Evolutionary conservation across 805 yeast genomes (phyloP).

Genomic region (Tetrapisispora taiwanensis): DNA sequence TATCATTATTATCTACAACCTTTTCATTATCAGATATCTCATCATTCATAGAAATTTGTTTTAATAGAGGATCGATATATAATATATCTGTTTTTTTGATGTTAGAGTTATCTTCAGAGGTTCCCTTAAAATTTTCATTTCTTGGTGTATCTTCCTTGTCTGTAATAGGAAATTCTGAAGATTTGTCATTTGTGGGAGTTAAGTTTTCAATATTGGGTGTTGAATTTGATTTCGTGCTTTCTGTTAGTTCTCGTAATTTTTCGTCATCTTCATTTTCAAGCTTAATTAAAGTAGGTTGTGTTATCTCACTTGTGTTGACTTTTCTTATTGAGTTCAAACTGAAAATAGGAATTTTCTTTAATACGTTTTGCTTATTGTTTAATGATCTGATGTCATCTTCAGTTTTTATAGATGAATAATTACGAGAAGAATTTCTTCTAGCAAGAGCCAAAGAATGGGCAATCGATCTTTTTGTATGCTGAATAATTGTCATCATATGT

Average conservation of each 20-base stretch:
- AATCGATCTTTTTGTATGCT: slow-evolving; percentile 25
- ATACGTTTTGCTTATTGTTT: slow-evolving; percentile 2
- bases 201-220: too few relatives aligned
- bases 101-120: neutral
- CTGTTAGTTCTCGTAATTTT: too few relatives aligned
- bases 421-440: slow-evolving; percentile 6
- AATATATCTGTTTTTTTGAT: neutral
- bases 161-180: too few relatives aligned
- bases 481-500: slow-evolving; percentile 23
- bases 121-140: too few relatives aligned
- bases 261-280: neutral
- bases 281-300: neutral
- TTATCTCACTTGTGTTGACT: slow-evolving; percentile 2
- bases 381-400: slow-evolving; percentile 6
- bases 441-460: slow-evolving; percentile 17
- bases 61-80: neutral
- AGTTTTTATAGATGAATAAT: slow-evolving; percentile 5
- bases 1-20: too few relatives aligned
- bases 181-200: too few relatives aligned
- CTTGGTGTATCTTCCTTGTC: neutral
- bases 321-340: slow-evolving; percentile 14
- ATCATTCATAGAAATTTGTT: neutral
- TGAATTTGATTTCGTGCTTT: too few relatives aligned
- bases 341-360: slow-evolving; percentile 18
- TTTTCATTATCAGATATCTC: neutral